Conservation (phyloP, 495 filamentous ascomycete species). For the Cenococcum geophilum region DNA sequence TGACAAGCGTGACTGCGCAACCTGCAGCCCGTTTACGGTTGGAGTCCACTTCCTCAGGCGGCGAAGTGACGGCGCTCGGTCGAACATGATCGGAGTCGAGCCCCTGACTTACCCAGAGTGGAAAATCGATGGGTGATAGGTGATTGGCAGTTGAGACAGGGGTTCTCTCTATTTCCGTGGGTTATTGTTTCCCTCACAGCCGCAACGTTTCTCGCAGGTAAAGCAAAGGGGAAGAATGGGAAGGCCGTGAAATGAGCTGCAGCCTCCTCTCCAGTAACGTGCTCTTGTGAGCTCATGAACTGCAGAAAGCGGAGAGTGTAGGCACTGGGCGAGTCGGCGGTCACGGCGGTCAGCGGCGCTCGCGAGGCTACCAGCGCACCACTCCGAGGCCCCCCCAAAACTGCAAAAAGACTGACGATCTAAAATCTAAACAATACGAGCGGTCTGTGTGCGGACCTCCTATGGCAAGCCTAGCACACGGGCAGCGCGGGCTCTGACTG, state of each 20-base stretch:
- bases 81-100: background rate
- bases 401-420: background rate
- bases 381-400: background rate
- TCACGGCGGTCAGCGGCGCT: background rate
- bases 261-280: background rate
- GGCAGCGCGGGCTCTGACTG: background rate
- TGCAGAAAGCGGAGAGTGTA: background rate
- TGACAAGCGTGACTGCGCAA: background rate
- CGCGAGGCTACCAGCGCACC: background rate
- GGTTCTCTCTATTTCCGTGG: background rate
- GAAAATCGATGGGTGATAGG: background rate
- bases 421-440: constrained; percentile 4
- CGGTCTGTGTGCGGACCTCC: background rate
- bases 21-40: background rate
- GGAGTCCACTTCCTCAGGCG: background rate
- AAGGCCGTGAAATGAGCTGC: background rate
- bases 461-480: background rate
- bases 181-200: background rate
- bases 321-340: background rate
- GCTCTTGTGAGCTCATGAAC: background rate
- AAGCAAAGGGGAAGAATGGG: background rate
- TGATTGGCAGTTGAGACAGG: background rate
- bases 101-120: background rate
- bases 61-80: background rate
- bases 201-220: background rate